These are phyloP conservation scores for Moesziomyces parantarcticus DNA, from an alignment of 1,284 basidiomycete species.

Conservation along the genomic window DNA sequence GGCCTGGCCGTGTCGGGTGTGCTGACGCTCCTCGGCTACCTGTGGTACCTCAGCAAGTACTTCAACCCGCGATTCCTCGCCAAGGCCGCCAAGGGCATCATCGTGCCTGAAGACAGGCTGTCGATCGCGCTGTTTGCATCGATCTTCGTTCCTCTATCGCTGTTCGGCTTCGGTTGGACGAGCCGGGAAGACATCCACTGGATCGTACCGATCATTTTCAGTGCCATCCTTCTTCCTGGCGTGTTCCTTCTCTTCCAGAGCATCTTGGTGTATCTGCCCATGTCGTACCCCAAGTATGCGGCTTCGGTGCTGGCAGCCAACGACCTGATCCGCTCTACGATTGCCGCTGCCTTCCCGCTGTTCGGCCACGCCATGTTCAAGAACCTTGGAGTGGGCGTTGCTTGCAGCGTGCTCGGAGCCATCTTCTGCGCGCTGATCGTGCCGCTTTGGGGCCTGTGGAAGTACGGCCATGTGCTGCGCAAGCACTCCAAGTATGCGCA, in stretches of 20 bases:
- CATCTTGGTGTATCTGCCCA: constrained; percentile 39
- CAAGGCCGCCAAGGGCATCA: constrained; percentile 62
- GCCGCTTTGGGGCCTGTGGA: constrained; percentile 41
- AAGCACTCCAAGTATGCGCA: constrained; percentile 50
- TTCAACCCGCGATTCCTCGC: constrained; percentile 47
- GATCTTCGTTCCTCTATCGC: constrained; percentile 76
- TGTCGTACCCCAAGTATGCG: constrained; percentile 42
- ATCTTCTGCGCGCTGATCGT: constrained; percentile 36
- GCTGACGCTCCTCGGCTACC: constrained; percentile 26
- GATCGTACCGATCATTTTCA: constrained; percentile 53
- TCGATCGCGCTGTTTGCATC: constrained; percentile 73
- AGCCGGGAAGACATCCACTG: constrained; percentile 49
- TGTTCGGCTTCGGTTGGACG: constrained; percentile 61
- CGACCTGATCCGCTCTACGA: constrained; percentile 28
- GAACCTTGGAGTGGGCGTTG: constrained; percentile 38
- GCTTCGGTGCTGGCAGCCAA: constrained; percentile 40
- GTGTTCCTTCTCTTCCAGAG: constrained; percentile 54
- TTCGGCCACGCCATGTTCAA: constrained; percentile 47
- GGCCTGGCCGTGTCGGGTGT: constrained; percentile 30
- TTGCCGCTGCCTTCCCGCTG: constrained; percentile 46
- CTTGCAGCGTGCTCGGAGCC: constrained; percentile 39
- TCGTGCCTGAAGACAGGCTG: constrained; percentile 71
- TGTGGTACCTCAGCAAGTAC: constrained; percentile 31
- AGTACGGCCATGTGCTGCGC: constrained; percentile 44
- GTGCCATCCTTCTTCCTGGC: constrained; percentile 27